Evolutionary conservation across 345 rosid genomes (phyloP).

Genomic region (Eucalyptus curtisii): DNA sequence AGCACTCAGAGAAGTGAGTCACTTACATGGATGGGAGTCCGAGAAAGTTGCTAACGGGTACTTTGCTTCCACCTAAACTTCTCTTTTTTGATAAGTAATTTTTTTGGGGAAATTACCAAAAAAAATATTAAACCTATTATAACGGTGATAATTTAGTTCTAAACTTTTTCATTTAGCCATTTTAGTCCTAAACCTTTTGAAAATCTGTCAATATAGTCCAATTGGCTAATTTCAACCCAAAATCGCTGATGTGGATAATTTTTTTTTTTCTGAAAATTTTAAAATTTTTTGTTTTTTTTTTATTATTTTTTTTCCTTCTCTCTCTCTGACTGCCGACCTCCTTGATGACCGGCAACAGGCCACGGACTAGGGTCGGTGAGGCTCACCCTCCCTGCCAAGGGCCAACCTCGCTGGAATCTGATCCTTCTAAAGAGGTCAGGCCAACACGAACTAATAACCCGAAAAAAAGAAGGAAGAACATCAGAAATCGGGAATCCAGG

Average conservation of each 20-base stretch:
- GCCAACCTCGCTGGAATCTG: no score
- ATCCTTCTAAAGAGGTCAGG: not conserved
- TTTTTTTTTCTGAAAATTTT: no score
- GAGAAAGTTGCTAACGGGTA: fast-evolving
- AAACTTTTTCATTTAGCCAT: fast-evolving
- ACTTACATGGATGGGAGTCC: not conserved
- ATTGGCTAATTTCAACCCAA: fast-evolving
- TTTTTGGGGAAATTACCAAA: no score
- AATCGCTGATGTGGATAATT: no score
- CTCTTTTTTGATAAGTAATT: no score
- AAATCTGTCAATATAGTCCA: no score
- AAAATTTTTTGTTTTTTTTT: fast-evolving
- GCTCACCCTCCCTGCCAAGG: no score
- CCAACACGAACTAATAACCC: not conserved
- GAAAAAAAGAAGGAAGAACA: not conserved
- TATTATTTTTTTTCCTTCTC: fast-evolving
- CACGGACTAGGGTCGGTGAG: fast-evolving
- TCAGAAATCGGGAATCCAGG: not conserved
- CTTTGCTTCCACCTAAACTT: no score
- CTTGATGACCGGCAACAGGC: no score
- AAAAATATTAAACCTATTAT: no score
- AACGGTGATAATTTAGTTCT: fast-evolving
- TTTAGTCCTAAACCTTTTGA: no score
- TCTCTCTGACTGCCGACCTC: fast-evolving
- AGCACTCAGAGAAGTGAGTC: not conserved